Percentiles rank a stretch among this genome's conserved stretches.
Conservation (phyloP, 805 yeast species). For the Candida caryicola region DNA sequence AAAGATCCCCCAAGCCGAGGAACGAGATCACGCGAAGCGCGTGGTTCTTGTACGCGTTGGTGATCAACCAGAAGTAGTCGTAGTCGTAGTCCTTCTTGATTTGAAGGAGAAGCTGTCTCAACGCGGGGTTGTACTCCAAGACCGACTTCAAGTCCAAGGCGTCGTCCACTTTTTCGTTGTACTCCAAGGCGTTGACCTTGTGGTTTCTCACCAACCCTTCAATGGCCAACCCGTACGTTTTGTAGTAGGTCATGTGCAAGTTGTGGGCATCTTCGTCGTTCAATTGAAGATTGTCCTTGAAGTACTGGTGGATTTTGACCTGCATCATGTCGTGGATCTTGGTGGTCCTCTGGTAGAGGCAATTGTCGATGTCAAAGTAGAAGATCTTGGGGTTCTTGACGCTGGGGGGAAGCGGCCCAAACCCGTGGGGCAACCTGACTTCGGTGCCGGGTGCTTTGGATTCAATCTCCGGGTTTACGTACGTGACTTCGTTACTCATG, state of each 20-base stretch:
- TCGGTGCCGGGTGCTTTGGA: conserved; percentile 10
- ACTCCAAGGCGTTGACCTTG: conserved; percentile 82
- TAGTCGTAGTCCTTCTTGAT: conserved; percentile 48
- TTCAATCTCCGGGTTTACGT: conserved; percentile 25
- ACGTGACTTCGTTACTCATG: conserved; percentile 12
- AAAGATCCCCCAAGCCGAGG: conserved; percentile 85
- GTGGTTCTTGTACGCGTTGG: conserved; percentile 92
- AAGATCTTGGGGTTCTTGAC: conserved; percentile 41
- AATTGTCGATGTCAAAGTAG: conserved; percentile 92
- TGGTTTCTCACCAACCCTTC: conserved; percentile 77
- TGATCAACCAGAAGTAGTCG: conserved; percentile 83
- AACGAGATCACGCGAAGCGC: conserved; percentile 76
- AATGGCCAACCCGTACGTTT: conserved; percentile 86
- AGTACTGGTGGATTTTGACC: conserved; percentile 75
- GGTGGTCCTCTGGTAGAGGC: conserved; percentile 73
- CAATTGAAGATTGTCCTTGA: conserved; percentile 60
- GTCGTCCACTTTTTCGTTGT: conserved; percentile 87
- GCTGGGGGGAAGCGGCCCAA: conserved; percentile 32
- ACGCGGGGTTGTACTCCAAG: conserved; percentile 56
- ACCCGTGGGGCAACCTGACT: conserved; percentile 30
- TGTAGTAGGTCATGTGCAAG: conserved; percentile 74
- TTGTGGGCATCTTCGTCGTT: conserved; percentile 69
- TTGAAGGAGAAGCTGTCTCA: conserved; percentile 51
- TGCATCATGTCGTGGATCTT: conserved; percentile 87
- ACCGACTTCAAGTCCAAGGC: conserved; percentile 81